These are phyloP conservation scores for Camelina sativa DNA, from an alignment of 345 rosid species.

Conservation along the genomic window DNA sequence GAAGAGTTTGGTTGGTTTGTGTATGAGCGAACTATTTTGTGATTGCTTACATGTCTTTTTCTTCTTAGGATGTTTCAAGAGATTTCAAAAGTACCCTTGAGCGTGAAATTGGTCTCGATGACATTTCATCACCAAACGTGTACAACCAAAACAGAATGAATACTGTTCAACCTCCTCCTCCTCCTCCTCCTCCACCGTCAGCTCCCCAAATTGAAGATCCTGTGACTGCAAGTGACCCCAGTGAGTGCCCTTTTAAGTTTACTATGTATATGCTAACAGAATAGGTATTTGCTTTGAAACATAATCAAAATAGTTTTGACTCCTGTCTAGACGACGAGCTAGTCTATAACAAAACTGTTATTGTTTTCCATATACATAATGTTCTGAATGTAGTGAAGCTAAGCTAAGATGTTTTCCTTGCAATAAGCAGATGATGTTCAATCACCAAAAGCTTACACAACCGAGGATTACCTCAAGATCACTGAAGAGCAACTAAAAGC, in stretches of 20 bases:
- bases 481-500: conserved; percentile 89
- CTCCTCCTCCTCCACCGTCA: conserved; percentile 49
- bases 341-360: background rate
- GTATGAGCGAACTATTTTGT: background rate
- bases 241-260: conserved; percentile 53
- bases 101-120: conserved; percentile 87
- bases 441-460: conserved; percentile 62
- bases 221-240: conserved; percentile 48
- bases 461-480: conserved; percentile 75
- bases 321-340: conserved; percentile 2
- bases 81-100: conserved; percentile 96
- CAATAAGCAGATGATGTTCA: conserved; percentile 61
- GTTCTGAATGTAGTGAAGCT: conserved; percentile 10
- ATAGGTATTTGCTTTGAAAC: background rate
- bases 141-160: conserved; percentile 52
- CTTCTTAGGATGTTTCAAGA: conserved; percentile 86
- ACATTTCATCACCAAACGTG: conserved; percentile 50
- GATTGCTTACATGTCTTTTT: conserved; percentile 18
- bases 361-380: background rate
- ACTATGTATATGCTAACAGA: background rate
- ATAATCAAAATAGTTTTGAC: background rate
- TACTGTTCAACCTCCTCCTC: conserved; percentile 51
- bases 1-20: conserved; percentile 13
- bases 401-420: conserved; percentile 1
- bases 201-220: conserved; percentile 48